Percentiles rank a stretch among this genome's conserved stretches.
phyloP scores from a whole-genome alignment of 1,139 yeast genomes.

The Taiozyma sp. region DNA sequence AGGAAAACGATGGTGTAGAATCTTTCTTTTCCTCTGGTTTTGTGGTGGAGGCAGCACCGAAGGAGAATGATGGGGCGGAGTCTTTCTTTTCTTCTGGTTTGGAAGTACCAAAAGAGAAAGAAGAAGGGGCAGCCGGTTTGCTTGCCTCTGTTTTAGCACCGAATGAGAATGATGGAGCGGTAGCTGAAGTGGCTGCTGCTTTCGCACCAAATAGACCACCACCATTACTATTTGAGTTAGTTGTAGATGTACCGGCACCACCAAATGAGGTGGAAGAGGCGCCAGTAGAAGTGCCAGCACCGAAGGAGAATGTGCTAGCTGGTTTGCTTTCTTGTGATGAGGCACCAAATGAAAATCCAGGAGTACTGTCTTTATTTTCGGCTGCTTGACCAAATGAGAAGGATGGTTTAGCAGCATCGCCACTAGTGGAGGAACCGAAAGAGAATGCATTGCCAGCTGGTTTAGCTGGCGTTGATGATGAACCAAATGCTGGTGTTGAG shows the following conservation, averaged over 20 bases:
- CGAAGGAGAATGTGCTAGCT: neutral
- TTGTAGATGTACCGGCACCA: neutral
- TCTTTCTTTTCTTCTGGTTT: constrained; percentile 17
- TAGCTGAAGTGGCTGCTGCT: constrained; percentile 17
- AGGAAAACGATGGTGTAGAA: constrained; percentile 24
- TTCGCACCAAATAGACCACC: constrained; percentile 28
- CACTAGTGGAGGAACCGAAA: constrained; percentile 22
- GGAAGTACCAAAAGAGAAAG: constrained; percentile 21
- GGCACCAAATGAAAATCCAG: neutral
- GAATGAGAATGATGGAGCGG: constrained; percentile 4
- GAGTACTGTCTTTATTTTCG: constrained; percentile 7
- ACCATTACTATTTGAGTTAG: neutral
- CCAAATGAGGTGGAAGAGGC: neutral
- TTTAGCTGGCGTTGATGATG: constrained; percentile 5
- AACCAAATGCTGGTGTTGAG: constrained; percentile 14
- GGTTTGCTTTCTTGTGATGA: neutral
- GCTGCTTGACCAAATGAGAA: constrained; percentile 18
- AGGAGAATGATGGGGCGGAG: constrained; percentile 20
- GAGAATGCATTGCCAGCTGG: constrained; percentile 14
- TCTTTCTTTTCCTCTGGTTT: constrained; percentile 13
- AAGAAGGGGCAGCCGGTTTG: constrained; percentile 21
- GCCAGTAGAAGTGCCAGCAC: neutral
- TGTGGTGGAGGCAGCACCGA: constrained; percentile 13
- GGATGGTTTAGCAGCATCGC: constrained; percentile 5
- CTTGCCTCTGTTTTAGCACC: constrained; percentile 26